These are phyloP conservation scores for Debaryomyces robertsiae DNA, from an alignment of 1,139 yeast genomes.

Conservation along the genomic window DNA sequence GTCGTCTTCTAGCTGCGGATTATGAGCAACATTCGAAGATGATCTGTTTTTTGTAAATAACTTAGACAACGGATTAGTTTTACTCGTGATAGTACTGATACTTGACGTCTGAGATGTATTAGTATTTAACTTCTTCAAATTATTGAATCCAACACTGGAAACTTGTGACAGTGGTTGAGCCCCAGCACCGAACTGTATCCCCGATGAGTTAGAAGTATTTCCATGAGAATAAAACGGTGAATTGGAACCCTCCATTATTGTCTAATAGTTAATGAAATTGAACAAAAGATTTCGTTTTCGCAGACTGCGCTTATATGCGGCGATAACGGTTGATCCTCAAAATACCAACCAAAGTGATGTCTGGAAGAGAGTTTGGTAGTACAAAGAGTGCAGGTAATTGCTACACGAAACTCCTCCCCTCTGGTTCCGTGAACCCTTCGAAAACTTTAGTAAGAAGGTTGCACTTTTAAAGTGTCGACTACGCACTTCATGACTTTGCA, in stretches of 20 bases:
- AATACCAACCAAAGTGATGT: too few species aligned
- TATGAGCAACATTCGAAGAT: slow-evolving; percentile 19
- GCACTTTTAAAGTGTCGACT: too few species aligned
- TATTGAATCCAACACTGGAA: slow-evolving; percentile 46
- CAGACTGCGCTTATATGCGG: too few species aligned
- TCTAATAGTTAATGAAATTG: not conserved
- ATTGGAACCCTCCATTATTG: slow-evolving; percentile 9
- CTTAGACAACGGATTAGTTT: slow-evolving; percentile 32
- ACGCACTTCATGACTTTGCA: too few species aligned
- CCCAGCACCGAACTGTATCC: slow-evolving; percentile 12
- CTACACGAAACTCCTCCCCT: too few species aligned
- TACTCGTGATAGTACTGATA: slow-evolving; percentile 24
- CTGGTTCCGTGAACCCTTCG: too few species aligned
- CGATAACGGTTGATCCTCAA: too few species aligned
- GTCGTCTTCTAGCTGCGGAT: slow-evolving; percentile 14
- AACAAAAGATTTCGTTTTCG: too few species aligned
- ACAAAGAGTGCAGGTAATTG: too few species aligned
- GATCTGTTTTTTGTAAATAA: slow-evolving; percentile 41
- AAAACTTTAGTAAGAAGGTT: too few species aligned
- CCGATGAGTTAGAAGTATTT: slow-evolving; percentile 26
- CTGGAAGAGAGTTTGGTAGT: too few species aligned
- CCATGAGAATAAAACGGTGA: slow-evolving; percentile 21
- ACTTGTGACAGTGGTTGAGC: slow-evolving; percentile 27
- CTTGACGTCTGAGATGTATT: slow-evolving; percentile 34
- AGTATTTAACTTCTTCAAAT: slow-evolving; percentile 37